phyloP scores from a whole-genome alignment of 371 early-diverging fungal species.

The Mucor piriformis region DNA sequence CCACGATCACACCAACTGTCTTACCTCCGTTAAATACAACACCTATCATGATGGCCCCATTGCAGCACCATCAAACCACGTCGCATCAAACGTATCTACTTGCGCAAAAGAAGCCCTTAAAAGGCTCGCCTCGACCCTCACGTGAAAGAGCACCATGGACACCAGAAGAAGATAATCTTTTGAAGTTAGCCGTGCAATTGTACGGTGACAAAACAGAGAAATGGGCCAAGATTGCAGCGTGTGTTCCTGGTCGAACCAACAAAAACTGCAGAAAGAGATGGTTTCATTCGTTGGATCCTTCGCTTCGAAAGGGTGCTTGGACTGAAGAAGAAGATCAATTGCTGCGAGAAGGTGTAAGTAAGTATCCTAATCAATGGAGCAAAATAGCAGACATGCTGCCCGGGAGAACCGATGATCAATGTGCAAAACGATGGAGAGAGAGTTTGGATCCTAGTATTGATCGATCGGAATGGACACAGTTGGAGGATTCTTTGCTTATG shows the following conservation, averaged over 20 bases:
- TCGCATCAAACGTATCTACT: slow-evolving; percentile 26
- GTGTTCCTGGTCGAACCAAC: slow-evolving; percentile 82
- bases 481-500: slow-evolving; percentile 72
- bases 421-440: slow-evolving; percentile 84
- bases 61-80: slow-evolving; percentile 17
- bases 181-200: slow-evolving; percentile 70
- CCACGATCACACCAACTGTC: slow-evolving; percentile 3
- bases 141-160: slow-evolving; percentile 67
- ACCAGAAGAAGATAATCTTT: slow-evolving; percentile 71
- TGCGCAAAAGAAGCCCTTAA: slow-evolving; percentile 20
- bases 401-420: slow-evolving; percentile 85
- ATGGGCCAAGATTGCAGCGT: slow-evolving; percentile 81
- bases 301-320: slow-evolving; percentile 79
- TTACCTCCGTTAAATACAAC: slow-evolving; percentile 27
- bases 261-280: slow-evolving; percentile 83
- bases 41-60: slow-evolving; percentile 24
- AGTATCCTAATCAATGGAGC: slow-evolving; percentile 77
- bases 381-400: slow-evolving; percentile 76
- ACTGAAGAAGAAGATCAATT: slow-evolving; percentile 76
- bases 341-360: slow-evolving; percentile 68
- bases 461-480: slow-evolving; percentile 75
- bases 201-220: slow-evolving; percentile 83
- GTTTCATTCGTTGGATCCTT: slow-evolving; percentile 83
- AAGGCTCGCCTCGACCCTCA: slow-evolving; percentile 13
- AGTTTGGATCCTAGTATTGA: slow-evolving; percentile 79